Conservation (phyloP, 139 green algal genomes). For the Deuterostichococcus epilithicus region DNA sequence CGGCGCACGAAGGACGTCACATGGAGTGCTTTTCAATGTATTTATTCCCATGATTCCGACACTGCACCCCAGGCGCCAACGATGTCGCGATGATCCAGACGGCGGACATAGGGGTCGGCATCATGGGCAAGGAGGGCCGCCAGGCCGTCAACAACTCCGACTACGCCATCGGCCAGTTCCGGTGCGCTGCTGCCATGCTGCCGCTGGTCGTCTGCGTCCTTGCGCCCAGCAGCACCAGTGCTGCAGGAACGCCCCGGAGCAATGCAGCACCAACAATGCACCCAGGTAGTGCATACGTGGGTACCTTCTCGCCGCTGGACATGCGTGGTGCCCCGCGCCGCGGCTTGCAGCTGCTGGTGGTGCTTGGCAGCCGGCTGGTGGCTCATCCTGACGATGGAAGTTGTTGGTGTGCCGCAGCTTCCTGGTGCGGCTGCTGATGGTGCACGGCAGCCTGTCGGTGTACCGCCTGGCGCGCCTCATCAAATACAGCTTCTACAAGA, state of each 20-base stretch:
- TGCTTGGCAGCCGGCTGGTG: not conserved
- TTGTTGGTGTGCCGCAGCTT: constrained; percentile 47
- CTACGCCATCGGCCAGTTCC: constrained; percentile 92
- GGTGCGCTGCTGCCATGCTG: constrained; percentile 13
- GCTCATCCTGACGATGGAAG: constrained; percentile 33
- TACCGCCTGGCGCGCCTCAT: constrained; percentile 81
- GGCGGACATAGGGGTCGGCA: constrained; percentile 93
- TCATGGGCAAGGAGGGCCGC: constrained; percentile 91
- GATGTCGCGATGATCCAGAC: constrained; percentile 80
- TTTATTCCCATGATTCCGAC: too few relatives aligned
- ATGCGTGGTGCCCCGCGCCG: not conserved
- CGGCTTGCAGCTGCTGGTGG: not conserved
- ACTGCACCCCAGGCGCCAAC: constrained; percentile 85
- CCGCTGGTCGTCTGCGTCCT: too few relatives aligned
- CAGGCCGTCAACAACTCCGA: constrained; percentile 89
- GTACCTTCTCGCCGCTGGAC: too few relatives aligned
- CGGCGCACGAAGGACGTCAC: too few relatives aligned
- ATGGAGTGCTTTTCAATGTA: too few relatives aligned
- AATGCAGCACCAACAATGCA: too few relatives aligned
- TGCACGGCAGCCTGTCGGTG: constrained; percentile 88
- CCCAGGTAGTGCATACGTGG: too few relatives aligned
- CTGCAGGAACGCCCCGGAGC: too few relatives aligned
- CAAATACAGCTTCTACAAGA: constrained; percentile 98
- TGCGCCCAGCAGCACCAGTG: too few relatives aligned
- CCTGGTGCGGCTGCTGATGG: constrained; percentile 86